Evolutionary conservation across 2,329 filamentous ascomycete species (phyloP).

Genomic region (Diaporthe sp.): DNA sequence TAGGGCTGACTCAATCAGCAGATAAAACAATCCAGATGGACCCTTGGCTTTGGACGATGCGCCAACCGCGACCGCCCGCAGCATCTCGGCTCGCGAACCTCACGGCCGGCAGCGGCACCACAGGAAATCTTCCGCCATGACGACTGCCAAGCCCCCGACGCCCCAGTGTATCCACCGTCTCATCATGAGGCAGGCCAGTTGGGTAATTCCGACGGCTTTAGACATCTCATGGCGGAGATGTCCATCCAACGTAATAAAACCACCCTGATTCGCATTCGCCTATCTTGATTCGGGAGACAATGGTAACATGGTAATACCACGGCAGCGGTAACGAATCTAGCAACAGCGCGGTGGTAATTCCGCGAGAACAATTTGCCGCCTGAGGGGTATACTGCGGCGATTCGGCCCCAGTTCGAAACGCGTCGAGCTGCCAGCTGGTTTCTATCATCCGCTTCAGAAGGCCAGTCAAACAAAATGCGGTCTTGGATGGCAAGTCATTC

Average conservation of each 20-base stretch:
- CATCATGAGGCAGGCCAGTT: slow-evolving; percentile 1
- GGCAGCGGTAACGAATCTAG: neutral
- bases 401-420: slow-evolving; percentile 8
- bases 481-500: slow-evolving; percentile 31
- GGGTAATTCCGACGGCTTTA: slow-evolving; percentile 6
- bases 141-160: slow-evolving; percentile 8
- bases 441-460: neutral
- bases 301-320: neutral
- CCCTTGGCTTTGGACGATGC: neutral
- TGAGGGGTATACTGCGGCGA: neutral
- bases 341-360: neutral
- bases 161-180: neutral
- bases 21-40: neutral
- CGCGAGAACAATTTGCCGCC: slow-evolving; percentile 14
- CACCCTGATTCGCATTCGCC: slow-evolving; percentile 21
- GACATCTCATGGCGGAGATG: slow-evolving; percentile 6
- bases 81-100: slow-evolving; percentile 1
- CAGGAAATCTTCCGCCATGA: neutral
- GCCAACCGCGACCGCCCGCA: neutral
- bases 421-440: slow-evolving; percentile 6
- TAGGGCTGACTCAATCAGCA: slow-evolving; percentile 13
- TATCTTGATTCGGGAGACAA: slow-evolving; percentile 19
- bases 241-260: slow-evolving; percentile 11
- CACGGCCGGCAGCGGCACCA: slow-evolving; percentile 5
- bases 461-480: slow-evolving; percentile 10